Percentiles rank a stretch among this genome's conserved stretches.
phyloP scores from a whole-genome alignment of 2,329 filamentous ascomycete genomes.

The Cladosporium cucumerinum region DNA sequence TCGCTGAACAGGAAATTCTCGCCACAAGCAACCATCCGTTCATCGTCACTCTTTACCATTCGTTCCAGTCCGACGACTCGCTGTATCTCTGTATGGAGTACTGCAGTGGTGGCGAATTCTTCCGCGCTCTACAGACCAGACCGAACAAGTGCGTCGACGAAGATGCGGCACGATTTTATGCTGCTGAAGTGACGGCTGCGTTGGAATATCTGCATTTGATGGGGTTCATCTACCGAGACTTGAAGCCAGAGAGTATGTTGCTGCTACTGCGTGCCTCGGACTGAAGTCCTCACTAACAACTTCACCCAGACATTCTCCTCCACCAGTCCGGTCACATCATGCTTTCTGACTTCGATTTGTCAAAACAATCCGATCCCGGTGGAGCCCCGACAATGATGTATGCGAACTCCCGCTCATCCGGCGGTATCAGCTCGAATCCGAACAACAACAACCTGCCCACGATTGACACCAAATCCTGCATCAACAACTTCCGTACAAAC shows the following conservation, averaged over 20 bases:
- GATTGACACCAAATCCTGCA: conserved; percentile 98
- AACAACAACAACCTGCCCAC: conserved; percentile 71
- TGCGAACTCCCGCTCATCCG: conserved; percentile 23
- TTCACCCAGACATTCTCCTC: conserved; percentile 75
- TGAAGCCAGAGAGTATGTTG: conserved; percentile 89
- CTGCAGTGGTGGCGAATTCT: conserved; percentile 97
- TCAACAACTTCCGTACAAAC: conserved; percentile 96
- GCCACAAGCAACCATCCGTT: conserved; percentile 99
- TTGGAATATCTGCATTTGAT: conserved; percentile 96
- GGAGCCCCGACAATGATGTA: conserved; percentile 98
- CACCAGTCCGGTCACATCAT: conserved; percentile 99
- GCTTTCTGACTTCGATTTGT: conserved; percentile 97
- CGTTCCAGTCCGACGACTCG: conserved; percentile 98
- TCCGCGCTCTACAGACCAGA: conserved; percentile 89
- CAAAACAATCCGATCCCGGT: conserved; percentile 93
- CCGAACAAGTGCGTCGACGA: conserved; percentile 97
- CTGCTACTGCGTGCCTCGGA: not conserved
- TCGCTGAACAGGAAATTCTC: conserved; percentile 96
- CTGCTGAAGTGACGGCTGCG: conserved; percentile 93
- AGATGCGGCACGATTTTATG: conserved; percentile 95
- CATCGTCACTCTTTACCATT: conserved; percentile 97
- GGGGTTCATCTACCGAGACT: conserved; percentile 97
- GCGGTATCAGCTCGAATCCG: conserved; percentile 65
- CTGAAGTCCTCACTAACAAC: conserved; percentile 35
- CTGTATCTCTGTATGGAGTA: conserved; percentile 99